A percentile compares a stretch with the other conserved stretches of the same genome.
Evolutionary conservation across 2,329 filamentous ascomycete genomes (phyloP).

Genomic region (Aspergillaceae sp.): DNA sequence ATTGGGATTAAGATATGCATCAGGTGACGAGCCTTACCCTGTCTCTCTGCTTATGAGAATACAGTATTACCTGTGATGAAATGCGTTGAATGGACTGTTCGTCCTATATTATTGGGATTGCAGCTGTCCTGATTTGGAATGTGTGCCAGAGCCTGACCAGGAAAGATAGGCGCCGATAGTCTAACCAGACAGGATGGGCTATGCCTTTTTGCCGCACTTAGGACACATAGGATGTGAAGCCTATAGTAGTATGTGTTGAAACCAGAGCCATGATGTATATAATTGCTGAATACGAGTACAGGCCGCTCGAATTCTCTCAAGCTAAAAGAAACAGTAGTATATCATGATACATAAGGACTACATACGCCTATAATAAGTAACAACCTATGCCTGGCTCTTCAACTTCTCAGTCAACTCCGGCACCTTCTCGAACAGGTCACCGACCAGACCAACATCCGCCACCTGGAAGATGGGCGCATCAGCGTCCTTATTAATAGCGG

Average conservation of each 20-base stretch:
- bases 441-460: conserved; percentile 89
- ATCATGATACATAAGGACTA: conserved; percentile 14
- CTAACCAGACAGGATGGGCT: too few relatives aligned
- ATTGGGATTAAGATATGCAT: conserved; percentile 4
- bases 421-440: conserved; percentile 90
- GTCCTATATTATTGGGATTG: too few relatives aligned
- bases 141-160: too few relatives aligned
- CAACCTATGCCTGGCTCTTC: conserved; percentile 40
- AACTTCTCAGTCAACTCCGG: conserved; percentile 95
- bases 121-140: too few relatives aligned
- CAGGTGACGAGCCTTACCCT: background rate
- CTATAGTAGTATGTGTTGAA: too few relatives aligned
- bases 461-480: conserved; percentile 98
- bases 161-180: too few relatives aligned
- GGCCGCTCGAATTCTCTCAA: too few relatives aligned
- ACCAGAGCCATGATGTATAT: too few relatives aligned
- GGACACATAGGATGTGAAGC: too few relatives aligned
- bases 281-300: too few relatives aligned
- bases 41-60: background rate
- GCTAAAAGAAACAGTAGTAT: background rate
- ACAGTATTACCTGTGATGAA: background rate
- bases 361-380: background rate
- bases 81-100: too few relatives aligned
- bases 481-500: conserved; percentile 93
- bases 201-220: too few relatives aligned